Evolutionary conservation across 805 yeast genomes (phyloP).

Genomic region (Ogataea ganodermae): DNA sequence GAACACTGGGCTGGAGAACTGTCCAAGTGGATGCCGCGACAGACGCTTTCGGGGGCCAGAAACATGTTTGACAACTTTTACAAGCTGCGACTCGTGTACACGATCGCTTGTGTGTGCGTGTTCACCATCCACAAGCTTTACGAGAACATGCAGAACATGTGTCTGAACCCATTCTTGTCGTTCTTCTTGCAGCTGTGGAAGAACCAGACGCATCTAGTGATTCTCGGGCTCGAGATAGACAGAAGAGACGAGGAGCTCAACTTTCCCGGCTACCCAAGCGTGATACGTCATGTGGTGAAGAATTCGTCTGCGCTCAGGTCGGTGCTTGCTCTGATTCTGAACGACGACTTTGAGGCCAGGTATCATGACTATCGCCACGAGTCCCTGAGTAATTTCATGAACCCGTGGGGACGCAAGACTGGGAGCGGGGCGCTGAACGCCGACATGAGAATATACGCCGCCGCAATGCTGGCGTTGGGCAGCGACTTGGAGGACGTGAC

Average conservation of each 20-base stretch:
- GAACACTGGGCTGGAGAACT: constrained; percentile 36
- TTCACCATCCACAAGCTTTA: constrained; percentile 48
- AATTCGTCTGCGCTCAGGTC: constrained; percentile 67
- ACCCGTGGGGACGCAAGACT: constrained; percentile 64
- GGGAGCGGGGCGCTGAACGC: constrained; percentile 61
- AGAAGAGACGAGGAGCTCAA: constrained; percentile 47
- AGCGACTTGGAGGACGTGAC: constrained; percentile 50
- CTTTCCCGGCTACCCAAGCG: constrained; percentile 44
- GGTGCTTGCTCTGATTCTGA: constrained; percentile 60
- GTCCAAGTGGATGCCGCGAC: constrained; percentile 41
- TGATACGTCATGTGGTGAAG: constrained; percentile 51
- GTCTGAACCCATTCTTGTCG: constrained; percentile 63
- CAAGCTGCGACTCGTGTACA: constrained; percentile 47
- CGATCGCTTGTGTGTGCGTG: constrained; percentile 44
- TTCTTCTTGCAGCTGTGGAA: constrained; percentile 66
- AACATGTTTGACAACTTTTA: constrained; percentile 34
- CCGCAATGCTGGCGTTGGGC: constrained; percentile 55
- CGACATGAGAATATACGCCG: constrained; percentile 59
- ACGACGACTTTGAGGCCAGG: constrained; percentile 44
- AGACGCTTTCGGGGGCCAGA: constrained; percentile 24
- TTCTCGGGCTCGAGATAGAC: constrained; percentile 62
- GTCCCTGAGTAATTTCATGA: constrained; percentile 59
- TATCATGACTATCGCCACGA: constrained; percentile 61
- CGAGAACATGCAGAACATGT: constrained; percentile 39
- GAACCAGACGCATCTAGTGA: constrained; percentile 57